Conservation (phyloP, 176 grass and related monocot genomes). For the Coix lacrymajobi region DNA sequence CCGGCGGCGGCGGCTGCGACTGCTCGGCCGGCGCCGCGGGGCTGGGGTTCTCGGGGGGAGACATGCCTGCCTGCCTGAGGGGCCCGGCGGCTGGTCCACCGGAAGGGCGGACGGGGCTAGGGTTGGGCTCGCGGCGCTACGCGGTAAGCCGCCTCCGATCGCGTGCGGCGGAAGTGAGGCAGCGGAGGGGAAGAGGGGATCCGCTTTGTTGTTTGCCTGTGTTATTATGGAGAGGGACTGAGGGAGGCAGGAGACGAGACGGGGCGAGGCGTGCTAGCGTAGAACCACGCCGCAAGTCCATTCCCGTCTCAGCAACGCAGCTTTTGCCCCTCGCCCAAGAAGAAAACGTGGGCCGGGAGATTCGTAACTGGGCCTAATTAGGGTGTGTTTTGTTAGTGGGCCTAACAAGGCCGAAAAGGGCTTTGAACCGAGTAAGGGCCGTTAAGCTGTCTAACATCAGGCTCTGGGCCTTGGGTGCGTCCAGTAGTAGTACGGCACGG, state of each 20-base stretch:
- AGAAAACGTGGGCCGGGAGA: no score
- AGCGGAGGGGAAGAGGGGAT: neutral
- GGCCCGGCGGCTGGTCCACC: neutral
- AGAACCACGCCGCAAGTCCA: no score
- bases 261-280: no score
- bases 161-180: neutral
- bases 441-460: no score
- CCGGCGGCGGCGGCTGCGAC: slow-evolving; percentile 17
- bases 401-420: no score
- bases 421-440: no score
- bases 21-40: slow-evolving; percentile 31
- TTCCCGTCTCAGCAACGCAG: no score
- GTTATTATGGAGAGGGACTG: neutral
- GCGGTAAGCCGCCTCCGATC: neutral
- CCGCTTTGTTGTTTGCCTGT: neutral
- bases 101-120: neutral
- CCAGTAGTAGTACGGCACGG: no score
- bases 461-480: no score
- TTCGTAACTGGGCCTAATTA: no score
- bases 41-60: slow-evolving; percentile 35
- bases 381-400: no score
- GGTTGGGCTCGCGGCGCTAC: neutral
- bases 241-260: neutral
- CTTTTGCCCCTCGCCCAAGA: no score
- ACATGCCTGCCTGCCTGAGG: slow-evolving; percentile 21